Evolutionary conservation across 495 filamentous ascomycete genomes (phyloP).

Genomic region (Thermochaetoides thermophila): DNA sequence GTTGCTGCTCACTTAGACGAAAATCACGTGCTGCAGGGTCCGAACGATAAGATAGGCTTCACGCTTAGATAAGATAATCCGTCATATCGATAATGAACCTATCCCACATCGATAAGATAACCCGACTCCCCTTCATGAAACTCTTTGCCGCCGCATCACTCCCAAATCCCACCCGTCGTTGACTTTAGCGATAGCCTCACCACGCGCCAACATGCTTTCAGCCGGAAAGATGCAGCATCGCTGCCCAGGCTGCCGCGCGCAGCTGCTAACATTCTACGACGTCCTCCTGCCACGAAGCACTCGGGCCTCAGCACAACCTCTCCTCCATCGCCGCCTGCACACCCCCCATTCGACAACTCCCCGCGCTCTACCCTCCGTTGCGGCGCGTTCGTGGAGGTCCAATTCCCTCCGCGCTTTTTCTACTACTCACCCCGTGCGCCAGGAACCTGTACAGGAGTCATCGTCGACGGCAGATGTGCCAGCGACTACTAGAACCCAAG

Average conservation of each 20-base stretch:
- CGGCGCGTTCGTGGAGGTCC: slow-evolving; percentile 8
- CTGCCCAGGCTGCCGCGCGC: slow-evolving; percentile 35
- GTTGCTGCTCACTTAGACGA: no score
- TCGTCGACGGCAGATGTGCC: no score
- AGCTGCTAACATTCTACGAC: slow-evolving; percentile 31
- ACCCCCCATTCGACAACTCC: no score
- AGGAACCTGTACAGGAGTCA: slow-evolving; percentile 13
- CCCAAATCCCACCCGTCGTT: background rate
- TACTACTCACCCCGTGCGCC: slow-evolving; percentile 15
- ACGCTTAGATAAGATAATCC: no score
- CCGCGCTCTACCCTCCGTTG: slow-evolving; percentile 5
- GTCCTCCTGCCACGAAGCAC: slow-evolving; percentile 17
- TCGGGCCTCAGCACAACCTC: slow-evolving; percentile 8
- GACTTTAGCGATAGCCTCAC: slow-evolving; percentile 5
- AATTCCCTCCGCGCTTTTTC: slow-evolving; percentile 24
- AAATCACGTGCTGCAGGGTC: no score
- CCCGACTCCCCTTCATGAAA: slow-evolving; percentile 2
- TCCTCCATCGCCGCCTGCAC: slow-evolving; percentile 7
- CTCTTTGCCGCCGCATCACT: slow-evolving; percentile 1
- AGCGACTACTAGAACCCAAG: no score
- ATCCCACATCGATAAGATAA: no score
- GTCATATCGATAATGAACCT: no score
- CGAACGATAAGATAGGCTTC: no score
- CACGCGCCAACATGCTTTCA: slow-evolving; percentile 27
- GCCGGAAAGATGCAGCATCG: slow-evolving; percentile 28